These are phyloP conservation scores for Salvia splendens DNA, from an alignment of 257 asterid genomes.

Conservation along the genomic window DNA sequence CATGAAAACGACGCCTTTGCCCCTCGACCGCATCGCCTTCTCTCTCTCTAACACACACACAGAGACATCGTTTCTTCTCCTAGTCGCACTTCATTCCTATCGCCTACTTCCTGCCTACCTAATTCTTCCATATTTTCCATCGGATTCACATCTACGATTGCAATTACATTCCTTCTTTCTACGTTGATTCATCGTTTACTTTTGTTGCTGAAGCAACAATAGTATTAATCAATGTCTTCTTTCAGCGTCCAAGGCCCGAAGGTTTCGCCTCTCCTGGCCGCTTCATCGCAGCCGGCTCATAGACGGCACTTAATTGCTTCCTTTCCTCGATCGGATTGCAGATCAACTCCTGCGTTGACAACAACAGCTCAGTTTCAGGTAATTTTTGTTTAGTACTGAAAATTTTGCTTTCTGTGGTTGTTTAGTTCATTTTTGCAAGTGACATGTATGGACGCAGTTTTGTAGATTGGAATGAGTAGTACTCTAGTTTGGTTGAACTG, in stretches of 20 bases:
- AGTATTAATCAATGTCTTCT: constrained; percentile 46
- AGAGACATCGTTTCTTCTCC: too few relatives aligned
- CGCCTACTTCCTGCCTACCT: constrained; percentile 42
- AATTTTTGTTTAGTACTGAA: too few relatives aligned
- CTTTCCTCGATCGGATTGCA: constrained; percentile 43
- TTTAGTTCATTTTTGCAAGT: constrained; percentile 1
- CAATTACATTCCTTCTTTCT: too few relatives aligned
- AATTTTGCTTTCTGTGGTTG: background rate
- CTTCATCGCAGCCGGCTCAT: constrained; percentile 40
- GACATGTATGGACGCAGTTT: background rate
- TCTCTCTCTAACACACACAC: background rate
- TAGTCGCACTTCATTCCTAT: constrained; percentile 33
- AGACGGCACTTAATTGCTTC: constrained; percentile 30
- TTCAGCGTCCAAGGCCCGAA: constrained; percentile 49
- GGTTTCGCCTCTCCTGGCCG: constrained; percentile 39
- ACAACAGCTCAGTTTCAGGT: constrained; percentile 32
- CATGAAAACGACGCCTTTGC: constrained; percentile 35
- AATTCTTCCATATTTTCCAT: constrained; percentile 10
- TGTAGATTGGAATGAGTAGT: background rate
- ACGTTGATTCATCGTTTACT: background rate
- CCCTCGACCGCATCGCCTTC: constrained; percentile 53
- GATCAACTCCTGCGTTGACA: constrained; percentile 33
- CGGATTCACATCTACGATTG: constrained; percentile 5
- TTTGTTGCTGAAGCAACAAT: background rate
- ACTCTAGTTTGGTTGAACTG: background rate